Conservation (phyloP, 257 asterid species). For the Salvia splendens region DNA sequence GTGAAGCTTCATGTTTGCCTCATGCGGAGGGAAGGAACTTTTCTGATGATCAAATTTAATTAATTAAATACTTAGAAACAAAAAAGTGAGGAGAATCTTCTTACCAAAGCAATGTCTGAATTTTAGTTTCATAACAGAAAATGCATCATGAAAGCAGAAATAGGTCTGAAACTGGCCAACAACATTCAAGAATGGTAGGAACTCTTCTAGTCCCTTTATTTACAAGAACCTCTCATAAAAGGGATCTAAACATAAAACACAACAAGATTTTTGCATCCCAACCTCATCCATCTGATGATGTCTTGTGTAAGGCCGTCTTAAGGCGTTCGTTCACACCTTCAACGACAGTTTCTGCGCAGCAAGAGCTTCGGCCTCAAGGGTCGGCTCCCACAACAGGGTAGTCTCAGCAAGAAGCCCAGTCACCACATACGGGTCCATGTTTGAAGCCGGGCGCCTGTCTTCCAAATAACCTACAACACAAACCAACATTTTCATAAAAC, state of each 20-base stretch:
- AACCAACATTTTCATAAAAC: slow-evolving; percentile 3
- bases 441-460: slow-evolving; percentile 98
- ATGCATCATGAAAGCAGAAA: slow-evolving; percentile 31
- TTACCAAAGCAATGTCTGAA: slow-evolving; percentile 23
- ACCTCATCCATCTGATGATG: slow-evolving; percentile 14
- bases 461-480: slow-evolving; percentile 77
- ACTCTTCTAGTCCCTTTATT: slow-evolving; percentile 46
- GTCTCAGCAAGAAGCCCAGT: slow-evolving; percentile 86
- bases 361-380: slow-evolving; percentile 87
- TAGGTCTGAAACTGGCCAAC: slow-evolving; percentile 26
- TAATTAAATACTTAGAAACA: too few species aligned
- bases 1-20: slow-evolving; percentile 36
- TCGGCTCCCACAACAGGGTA: slow-evolving; percentile 90
- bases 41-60: too few species aligned
- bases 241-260: slow-evolving; percentile 32
- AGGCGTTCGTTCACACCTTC: slow-evolving; percentile 50
- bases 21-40: slow-evolving; percentile 51
- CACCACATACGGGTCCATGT: slow-evolving; percentile 97
- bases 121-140: slow-evolving; percentile 16
- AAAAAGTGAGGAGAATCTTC: neutral
- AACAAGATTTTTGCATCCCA: slow-evolving; percentile 35
- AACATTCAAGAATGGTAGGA: slow-evolving; percentile 36
- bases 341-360: slow-evolving; percentile 78
- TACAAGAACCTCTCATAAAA: slow-evolving; percentile 32
- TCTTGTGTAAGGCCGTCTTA: neutral